A percentile compares a stretch with the other conserved stretches of the same genome.
Evolutionary conservation across 2,329 filamentous ascomycete species (phyloP).

Genomic region (Xylariaceae sp.): DNA sequence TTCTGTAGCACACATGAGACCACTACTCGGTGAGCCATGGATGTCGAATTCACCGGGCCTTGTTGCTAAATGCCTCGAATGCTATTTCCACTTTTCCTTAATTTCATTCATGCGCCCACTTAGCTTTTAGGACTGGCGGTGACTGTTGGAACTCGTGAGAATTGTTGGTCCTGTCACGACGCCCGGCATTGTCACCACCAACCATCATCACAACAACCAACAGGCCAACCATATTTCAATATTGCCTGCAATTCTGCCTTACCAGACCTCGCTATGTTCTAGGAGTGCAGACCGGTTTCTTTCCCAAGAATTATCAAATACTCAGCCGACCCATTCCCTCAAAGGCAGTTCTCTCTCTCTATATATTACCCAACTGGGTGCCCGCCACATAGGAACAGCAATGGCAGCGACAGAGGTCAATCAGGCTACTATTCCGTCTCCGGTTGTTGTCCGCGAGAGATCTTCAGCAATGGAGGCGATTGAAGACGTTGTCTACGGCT

Average conservation of each 20-base stretch:
- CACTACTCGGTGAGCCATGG: too few relatives aligned
- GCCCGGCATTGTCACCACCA: constrained; percentile 3
- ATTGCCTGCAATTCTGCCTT: constrained; percentile 7
- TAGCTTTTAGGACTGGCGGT: constrained; percentile 16
- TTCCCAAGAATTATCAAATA: too few relatives aligned
- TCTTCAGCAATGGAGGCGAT: constrained; percentile 60
- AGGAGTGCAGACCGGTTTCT: constrained; percentile 16
- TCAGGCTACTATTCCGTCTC: constrained; percentile 20
- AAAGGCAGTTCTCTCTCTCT: constrained; percentile 3
- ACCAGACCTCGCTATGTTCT: constrained; percentile 18
- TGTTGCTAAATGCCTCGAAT: constrained; percentile 7
- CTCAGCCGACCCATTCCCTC: not conserved
- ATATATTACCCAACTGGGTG: constrained; percentile 9
- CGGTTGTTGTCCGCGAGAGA: constrained; percentile 13
- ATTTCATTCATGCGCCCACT: constrained; percentile 24
- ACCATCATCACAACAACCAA: constrained; percentile 17
- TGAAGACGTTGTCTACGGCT: constrained; percentile 87
- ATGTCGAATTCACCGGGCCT: too few relatives aligned
- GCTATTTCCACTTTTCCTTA: constrained; percentile 15
- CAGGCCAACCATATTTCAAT: too few relatives aligned
- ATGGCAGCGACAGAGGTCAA: constrained; percentile 28
- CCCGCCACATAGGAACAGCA: too few relatives aligned
- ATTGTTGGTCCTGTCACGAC: constrained; percentile 4
- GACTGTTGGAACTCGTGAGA: constrained; percentile 8
- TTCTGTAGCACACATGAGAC: too few relatives aligned